These are phyloP conservation scores for Physcia stellaris DNA, from an alignment of 495 filamentous ascomycete species.

Conservation along the genomic window DNA sequence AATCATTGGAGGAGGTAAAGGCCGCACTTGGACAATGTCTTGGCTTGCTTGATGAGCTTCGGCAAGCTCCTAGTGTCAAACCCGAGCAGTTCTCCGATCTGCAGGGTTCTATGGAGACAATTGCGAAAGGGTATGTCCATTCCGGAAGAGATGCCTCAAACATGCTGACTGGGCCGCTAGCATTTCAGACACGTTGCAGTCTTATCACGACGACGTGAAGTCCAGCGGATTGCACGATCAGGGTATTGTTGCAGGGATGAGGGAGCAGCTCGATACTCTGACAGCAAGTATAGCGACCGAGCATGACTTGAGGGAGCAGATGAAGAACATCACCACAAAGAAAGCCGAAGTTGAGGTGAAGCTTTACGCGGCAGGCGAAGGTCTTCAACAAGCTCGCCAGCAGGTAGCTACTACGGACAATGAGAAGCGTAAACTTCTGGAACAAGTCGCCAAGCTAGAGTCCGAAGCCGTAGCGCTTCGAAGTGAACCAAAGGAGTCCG, in stretches of 20 bases:
- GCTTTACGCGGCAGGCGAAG: slow-evolving; percentile 8
- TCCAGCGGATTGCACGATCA: slow-evolving; percentile 1
- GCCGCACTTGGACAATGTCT: slow-evolving; percentile 10
- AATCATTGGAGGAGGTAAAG: slow-evolving; percentile 1
- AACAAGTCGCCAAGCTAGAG: slow-evolving; percentile 5
- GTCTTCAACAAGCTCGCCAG: slow-evolving; percentile 8
- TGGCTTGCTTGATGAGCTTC: slow-evolving; percentile 4
- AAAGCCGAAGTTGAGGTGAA: slow-evolving; percentile 12
- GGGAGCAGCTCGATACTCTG: neutral
- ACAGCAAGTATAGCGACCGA: neutral
- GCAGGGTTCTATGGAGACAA: slow-evolving; percentile 3
- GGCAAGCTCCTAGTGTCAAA: slow-evolving; percentile 3
- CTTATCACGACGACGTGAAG: no score
- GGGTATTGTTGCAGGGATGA: slow-evolving; percentile 1
- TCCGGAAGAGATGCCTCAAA: no score
- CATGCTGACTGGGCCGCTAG: no score
- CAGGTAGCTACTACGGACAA: slow-evolving; percentile 2
- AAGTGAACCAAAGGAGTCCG: neutral
- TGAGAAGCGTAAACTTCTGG: slow-evolving; percentile 2
- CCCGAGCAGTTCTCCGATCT: slow-evolving; percentile 7
- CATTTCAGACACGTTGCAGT: no score
- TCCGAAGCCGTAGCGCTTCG: slow-evolving; percentile 2
- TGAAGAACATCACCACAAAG: slow-evolving; percentile 11
- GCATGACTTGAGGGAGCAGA: slow-evolving; percentile 9
- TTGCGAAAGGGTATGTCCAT: slow-evolving; percentile 5